Base-by-base conservation (phyloP, 768 basidiomycete species). In the Lentinula sp. region DNA sequence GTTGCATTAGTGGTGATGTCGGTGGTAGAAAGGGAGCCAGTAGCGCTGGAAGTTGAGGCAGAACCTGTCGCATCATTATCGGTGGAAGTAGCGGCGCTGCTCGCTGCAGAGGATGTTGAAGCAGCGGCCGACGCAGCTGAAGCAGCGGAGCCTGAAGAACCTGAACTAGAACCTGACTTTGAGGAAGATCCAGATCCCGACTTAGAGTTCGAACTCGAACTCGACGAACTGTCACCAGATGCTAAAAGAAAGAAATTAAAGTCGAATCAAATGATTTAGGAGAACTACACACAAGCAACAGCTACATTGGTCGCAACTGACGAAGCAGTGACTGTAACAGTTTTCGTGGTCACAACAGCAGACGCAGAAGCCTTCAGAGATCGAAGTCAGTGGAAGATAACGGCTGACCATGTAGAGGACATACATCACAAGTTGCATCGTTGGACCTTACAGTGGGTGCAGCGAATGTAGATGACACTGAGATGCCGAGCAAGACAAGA, bases 281-380 rank as follows among this genome's bases (percentile, higher is more conserved):
- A 3, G 18, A 59, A 20, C 13, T 15, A 33, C 57, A 35, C 28
- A 50, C 45, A 42, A 12, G 54, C 43, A 35, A 39, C 46, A 35
- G 57, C 57, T 6, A 45, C 39, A 8, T 43, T 46, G n/a, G 53
- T 55, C 23, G 56, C 45, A 20, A 45, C 57, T 9, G 57, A 28
- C 3, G 57, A 48, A n/a, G 57, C 57, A 20, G 57, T 59, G 3
- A 59, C 57, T n/a, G 57, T 59, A 5, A 59, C 57, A 8, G 57
- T 59, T 39, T 59, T 33, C 2, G 48, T 48, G 32, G 18, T 36
- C 8, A 57, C 56, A 59, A 36, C 48, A 10, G 45, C 57, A 49
- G 45, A 48, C 6, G 57, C 42, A 4, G 18, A 42, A 23, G 23
- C 15, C 35, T 6, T 15, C n/a, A 48, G 13, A 18, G 20, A 41